These are phyloP conservation scores for Epichloe festucae DNA, from an alignment of 2,329 filamentous ascomycete species.

Conservation along the genomic window DNA sequence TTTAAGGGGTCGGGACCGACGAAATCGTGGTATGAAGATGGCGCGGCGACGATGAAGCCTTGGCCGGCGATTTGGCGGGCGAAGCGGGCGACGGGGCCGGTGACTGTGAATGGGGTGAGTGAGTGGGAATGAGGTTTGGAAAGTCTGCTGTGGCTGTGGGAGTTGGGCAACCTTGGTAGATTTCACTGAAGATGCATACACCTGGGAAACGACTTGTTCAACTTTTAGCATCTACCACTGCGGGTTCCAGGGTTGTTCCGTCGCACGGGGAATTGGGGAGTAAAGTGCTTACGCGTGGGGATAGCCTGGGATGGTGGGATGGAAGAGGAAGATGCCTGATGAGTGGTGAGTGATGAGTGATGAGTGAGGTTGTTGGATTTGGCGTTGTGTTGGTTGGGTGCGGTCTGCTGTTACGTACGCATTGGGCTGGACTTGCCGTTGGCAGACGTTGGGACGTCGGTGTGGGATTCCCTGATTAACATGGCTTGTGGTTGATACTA, in stretches of 20 bases:
- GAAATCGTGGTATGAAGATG: constrained; percentile 89
- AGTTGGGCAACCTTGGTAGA: constrained; percentile 65
- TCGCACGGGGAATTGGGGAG: too few relatives aligned
- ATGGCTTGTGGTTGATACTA: constrained; percentile 13
- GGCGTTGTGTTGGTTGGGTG: neutral
- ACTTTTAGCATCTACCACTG: neutral
- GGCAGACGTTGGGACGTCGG: constrained; percentile 36
- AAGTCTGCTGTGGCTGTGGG: neutral
- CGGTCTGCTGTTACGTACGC: constrained; percentile 24
- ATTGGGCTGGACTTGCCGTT: constrained; percentile 42
- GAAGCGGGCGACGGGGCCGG: constrained; percentile 79
- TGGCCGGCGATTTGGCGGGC: constrained; percentile 84
- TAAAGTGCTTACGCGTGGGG: constrained; percentile 57
- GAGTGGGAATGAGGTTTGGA: too few relatives aligned
- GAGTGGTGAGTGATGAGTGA: neutral
- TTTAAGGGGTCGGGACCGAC: constrained; percentile 69
- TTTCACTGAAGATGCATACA: constrained; percentile 82
- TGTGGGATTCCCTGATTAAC: constrained; percentile 41
- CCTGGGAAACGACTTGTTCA: constrained; percentile 59
- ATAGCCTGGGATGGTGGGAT: constrained; percentile 73
- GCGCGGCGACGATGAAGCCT: constrained; percentile 85
- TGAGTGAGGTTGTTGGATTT: constrained; percentile 2
- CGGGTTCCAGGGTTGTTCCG: too few relatives aligned
- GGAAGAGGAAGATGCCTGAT: constrained; percentile 70
- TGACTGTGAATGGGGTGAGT: constrained; percentile 44